phyloP scores from a whole-genome alignment of 352 stramenopile genomes.

The Phytophthora syringae region DNA sequence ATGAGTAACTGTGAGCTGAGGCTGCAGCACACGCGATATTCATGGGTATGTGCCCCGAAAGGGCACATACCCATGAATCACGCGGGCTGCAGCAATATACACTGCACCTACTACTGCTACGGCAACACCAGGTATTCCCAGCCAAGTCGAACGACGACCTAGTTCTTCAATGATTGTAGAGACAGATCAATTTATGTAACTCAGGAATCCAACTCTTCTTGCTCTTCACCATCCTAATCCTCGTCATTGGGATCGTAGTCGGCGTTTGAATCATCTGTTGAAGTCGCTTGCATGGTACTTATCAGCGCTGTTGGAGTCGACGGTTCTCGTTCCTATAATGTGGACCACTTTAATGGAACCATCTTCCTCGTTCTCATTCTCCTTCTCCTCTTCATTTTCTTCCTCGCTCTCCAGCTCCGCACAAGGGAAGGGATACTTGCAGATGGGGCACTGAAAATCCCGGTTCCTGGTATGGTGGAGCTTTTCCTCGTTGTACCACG shows the following conservation, averaged over 20 bases:
- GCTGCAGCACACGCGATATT: no score
- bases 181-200: neutral
- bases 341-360: neutral
- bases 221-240: neutral
- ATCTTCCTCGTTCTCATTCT: constrained; percentile 4
- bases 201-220: neutral
- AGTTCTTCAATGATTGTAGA: no score
- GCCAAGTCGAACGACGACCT: no score
- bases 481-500: neutral
- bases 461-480: neutral
- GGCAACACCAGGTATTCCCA: no score
- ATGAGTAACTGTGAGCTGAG: no score
- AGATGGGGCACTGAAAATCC: neutral
- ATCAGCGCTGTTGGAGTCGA: neutral
- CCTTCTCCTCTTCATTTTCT: neutral
- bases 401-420: no score
- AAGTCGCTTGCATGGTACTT: constrained; percentile 7
- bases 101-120: no score
- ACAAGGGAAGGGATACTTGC: neutral
- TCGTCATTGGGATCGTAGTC: neutral
- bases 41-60: no score
- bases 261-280: neutral
- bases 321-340: neutral
- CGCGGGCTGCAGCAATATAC: no score
- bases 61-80: no score